Evolutionary conservation across 352 stramenopile genomes (phyloP).

Genomic region (Phytophthora pisi): DNA sequence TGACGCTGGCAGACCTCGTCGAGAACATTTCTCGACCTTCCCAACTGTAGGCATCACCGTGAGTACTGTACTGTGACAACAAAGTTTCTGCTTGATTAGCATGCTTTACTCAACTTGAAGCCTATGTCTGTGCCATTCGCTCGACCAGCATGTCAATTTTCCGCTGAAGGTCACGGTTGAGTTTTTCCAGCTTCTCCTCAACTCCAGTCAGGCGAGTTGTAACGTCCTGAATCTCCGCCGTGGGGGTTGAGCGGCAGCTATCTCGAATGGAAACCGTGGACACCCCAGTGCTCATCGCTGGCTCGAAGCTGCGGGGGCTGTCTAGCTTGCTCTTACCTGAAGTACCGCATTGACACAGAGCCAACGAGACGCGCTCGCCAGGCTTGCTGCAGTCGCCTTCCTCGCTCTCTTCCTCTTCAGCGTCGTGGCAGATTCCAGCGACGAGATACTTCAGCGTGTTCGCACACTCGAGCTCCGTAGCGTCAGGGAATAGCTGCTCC

Average conservation of each 20-base stretch:
- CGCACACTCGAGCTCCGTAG: conserved; percentile 5
- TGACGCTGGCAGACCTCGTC: conserved; percentile 33
- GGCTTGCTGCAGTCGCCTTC: not conserved
- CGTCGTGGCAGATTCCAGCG: not conserved
- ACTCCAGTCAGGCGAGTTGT: conserved; percentile 1
- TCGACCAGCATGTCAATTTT: conserved; percentile 9
- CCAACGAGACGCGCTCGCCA: not conserved
- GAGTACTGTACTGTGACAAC: not conserved
- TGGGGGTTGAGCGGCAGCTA: not conserved
- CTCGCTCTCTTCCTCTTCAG: not conserved
- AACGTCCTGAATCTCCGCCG: not conserved
- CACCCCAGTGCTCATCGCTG: not conserved
- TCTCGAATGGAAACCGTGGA: not conserved
- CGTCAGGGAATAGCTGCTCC: not conserved
- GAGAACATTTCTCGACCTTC: conserved; percentile 22
- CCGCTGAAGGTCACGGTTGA: conserved; percentile 3
- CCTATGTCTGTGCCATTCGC: not conserved
- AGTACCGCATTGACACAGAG: not conserved
- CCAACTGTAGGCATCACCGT: conserved; percentile 13
- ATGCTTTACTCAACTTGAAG: not conserved
- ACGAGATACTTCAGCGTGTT: conserved; percentile 7
- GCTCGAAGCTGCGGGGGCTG: not conserved
- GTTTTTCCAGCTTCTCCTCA: conserved; percentile 9
- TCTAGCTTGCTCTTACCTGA: not conserved
- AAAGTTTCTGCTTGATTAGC: conserved; percentile 1